Evolutionary conservation across 192 early-diverging fungal species (phyloP).

Genomic region (Backusella westeae): DNA sequence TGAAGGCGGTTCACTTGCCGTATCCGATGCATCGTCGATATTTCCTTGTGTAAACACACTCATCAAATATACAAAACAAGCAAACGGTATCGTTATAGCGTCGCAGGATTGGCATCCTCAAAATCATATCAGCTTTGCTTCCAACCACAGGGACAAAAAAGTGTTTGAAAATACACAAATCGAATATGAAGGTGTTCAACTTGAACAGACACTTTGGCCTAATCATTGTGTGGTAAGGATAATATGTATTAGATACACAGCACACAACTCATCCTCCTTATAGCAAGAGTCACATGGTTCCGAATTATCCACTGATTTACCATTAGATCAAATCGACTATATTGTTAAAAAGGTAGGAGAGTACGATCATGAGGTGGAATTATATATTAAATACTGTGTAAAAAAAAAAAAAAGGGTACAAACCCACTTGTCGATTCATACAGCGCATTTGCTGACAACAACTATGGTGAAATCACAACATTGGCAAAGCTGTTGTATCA

Average conservation of each 20-base stretch:
- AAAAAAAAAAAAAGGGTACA: not conserved
- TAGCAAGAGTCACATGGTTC: slow-evolving; percentile 27
- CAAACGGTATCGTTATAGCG: slow-evolving; percentile 18
- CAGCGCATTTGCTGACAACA: slow-evolving; percentile 31
- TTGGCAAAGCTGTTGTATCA: slow-evolving; percentile 26
- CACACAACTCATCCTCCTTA: not conserved
- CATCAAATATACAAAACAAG: slow-evolving; percentile 1
- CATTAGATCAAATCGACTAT: not conserved
- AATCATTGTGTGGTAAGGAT: slow-evolving; percentile 35
- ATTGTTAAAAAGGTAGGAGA: slow-evolving; percentile 16
- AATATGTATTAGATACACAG: not conserved
- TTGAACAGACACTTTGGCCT: slow-evolving; percentile 24
- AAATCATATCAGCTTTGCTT: slow-evolving; percentile 32
- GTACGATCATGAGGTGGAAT: too few relatives aligned
- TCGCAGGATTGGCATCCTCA: slow-evolving; percentile 36
- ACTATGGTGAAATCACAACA: slow-evolving; percentile 19
- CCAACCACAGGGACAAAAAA: slow-evolving; percentile 16
- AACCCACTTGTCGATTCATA: slow-evolving; percentile 34
- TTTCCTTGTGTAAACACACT: slow-evolving; percentile 18
- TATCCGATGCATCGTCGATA: slow-evolving; percentile 13
- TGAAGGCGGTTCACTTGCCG: slow-evolving; percentile 25
- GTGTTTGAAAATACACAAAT: slow-evolving; percentile 18
- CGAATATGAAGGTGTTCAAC: slow-evolving; percentile 9
- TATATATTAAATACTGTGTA: too few relatives aligned
- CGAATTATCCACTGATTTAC: not conserved